Conservation (phyloP, 1,284 basidiomycete genomes). For the Earliella scabrosa region DNA sequence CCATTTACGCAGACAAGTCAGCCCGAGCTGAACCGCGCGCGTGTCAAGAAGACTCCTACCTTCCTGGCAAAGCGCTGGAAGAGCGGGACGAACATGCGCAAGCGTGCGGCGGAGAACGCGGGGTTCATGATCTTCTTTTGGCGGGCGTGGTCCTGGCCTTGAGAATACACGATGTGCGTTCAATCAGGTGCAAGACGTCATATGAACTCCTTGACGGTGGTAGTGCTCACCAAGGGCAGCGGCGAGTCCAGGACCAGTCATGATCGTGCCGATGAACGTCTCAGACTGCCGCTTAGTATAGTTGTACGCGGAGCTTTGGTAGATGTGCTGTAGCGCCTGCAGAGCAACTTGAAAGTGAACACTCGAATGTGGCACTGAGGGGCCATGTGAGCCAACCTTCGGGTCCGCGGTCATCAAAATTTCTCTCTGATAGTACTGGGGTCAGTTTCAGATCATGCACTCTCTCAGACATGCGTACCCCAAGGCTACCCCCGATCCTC, state of each 20-base stretch:
- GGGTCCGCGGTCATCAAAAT: slow-evolving; percentile 16
- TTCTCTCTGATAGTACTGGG: background rate
- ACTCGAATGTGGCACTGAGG: background rate
- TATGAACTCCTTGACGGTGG: slow-evolving; percentile 13
- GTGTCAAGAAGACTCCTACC: slow-evolving; percentile 9
- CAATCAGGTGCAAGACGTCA: background rate
- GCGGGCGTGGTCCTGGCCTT: slow-evolving; percentile 24
- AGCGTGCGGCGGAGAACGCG: slow-evolving; percentile 28
- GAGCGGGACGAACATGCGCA: slow-evolving; percentile 27
- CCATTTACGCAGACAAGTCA: background rate
- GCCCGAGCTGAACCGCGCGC: too few species aligned
- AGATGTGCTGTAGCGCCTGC: slow-evolving; percentile 34
- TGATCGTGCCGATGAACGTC: slow-evolving; percentile 11
- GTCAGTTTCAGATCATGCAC: background rate
- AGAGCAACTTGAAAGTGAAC: too few species aligned
- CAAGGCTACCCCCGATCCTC: background rate
- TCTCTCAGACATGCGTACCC: background rate
- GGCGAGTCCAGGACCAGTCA: slow-evolving; percentile 24
- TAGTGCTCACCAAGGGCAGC: slow-evolving; percentile 10
- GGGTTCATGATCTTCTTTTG: slow-evolving; percentile 38
- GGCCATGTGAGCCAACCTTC: background rate
- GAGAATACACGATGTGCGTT: background rate
- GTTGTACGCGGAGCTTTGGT: slow-evolving; percentile 29
- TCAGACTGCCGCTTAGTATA: slow-evolving; percentile 24
- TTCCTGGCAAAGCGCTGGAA: slow-evolving; percentile 25